Base-by-base conservation (phyloP, 768 basidiomycete species). In the Lactarius akahatsu region DNA sequence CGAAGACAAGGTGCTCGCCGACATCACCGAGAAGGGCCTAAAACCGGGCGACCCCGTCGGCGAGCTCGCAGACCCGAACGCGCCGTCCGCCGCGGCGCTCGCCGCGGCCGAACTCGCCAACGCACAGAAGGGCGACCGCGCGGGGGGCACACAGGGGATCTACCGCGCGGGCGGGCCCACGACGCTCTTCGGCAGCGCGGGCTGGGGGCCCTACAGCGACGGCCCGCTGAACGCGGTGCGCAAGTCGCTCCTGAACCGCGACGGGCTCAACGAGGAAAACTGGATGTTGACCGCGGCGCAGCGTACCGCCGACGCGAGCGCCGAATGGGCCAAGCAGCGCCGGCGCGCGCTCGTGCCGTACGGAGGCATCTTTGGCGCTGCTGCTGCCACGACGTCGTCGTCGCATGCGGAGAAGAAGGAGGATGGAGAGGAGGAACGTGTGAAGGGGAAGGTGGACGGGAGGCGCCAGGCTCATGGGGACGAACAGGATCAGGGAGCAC, bases 91-190 rank as follows among this genome's bases (percentile, higher is more conserved):
- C 2, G 80, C 80, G 0, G 74, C 78, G 4, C 78, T 78, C 58
- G 78, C 81, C 61, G 79, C 78, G 28, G 83, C 84, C 30, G 73
- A 78, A 76, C 52, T 76, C 72, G 59, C 77, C 4, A 78, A 52
- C 4, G 55, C 67, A 23, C 64, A 69, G 68, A 80, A 82, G 72
- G 78, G 76, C 63, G 83, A 82, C 47, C 79, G 84, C 28, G 74
- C 83, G 10, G 84, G 85, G 20, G 81, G 80, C 28, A 55, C 62
- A 79, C 73, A 82, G n/a, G 88, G 91, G 0, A 84, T 95, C 55
- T 97, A 96, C 78, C 89, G 92, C 55, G 87, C 94, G 0, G 94
- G 95, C 0, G 95, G 95, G 0, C 91, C 94, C 0, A 96, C 95
- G 1, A 98, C 96, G 0, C 84, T 95, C 54, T 98, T 97, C 71